Base-by-base conservation (phyloP, 176 grass and related monocot genomes). In the Typha latifolia region DNA sequence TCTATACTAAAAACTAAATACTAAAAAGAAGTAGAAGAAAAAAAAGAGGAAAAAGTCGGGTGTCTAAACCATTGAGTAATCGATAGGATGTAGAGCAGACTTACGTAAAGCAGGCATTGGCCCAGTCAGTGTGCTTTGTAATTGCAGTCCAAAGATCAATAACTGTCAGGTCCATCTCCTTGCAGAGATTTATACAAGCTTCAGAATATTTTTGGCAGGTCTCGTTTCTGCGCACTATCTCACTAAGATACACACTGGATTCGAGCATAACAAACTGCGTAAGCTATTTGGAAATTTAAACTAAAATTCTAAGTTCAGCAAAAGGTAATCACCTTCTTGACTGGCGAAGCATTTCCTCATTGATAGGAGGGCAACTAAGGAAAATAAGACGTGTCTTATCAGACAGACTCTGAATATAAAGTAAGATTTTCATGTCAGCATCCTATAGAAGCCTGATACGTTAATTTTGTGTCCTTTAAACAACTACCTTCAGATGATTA, bases 331-430 rank as follows among this genome's bases (percentile, higher is more conserved):
- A 85, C 90, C 79, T 91, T 26, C 64, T 82, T 51, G 43, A 48
- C 21, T 76, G 66, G 1, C 22, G 82, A 66, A 88, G 80, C 78
- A 82, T 76, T 64, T 84, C 82, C 82, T 96, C 91, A 14, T 91
- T 91, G 37, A 91, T 67, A 32, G 88, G 92, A 49, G 92, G 92
- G 48, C 92, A 91, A 80, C 82, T 83, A 9, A 96, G 82, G 82
- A 96, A 91, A 69, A 96, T 86, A 10, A 89, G 73, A 12, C 80
- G 79, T 5, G 62, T 88, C 21, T 74, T 83, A 57, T 88, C 69
- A 27, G 88, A 88, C 16, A 96, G 63, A 72, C 80, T 86, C 92
- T 93, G 77, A 69, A 74, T 71, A 81, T 26, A 22, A 72, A 82
- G 66, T 19, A 26, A 43, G 2, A 6, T 21, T 59, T 21, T 59